phyloP scores from a whole-genome alignment of 306 rosid genomes.

The Cucumis cinereus region DNA sequence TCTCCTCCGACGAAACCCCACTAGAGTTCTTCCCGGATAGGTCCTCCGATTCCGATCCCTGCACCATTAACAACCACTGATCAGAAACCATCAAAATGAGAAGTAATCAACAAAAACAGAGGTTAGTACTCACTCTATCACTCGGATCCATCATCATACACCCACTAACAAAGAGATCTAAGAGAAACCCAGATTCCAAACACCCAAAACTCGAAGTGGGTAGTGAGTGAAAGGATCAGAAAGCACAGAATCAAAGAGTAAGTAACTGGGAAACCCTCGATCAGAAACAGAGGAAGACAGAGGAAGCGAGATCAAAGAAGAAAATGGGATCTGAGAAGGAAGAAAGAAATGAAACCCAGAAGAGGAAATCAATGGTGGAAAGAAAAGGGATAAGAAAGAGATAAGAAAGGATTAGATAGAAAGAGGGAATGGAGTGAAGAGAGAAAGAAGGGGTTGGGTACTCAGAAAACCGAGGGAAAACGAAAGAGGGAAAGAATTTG shows the following conservation, averaged over 20 bases:
- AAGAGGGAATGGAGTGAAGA: not conserved
- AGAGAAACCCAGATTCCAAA: constrained; percentile 19
- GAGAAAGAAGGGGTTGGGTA: not conserved
- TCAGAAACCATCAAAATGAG: constrained; percentile 11
- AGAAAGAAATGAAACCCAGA: constrained; percentile 1
- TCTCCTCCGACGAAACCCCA: constrained; percentile 36
- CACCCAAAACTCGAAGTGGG: constrained; percentile 5
- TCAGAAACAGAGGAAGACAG: not conserved
- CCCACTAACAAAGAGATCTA: constrained; percentile 20
- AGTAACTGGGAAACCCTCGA: not conserved
- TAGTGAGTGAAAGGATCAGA: not conserved
- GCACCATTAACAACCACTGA: constrained; percentile 17
- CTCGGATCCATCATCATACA: constrained; percentile 52
- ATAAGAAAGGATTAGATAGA: not conserved
- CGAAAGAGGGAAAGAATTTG: not conserved
- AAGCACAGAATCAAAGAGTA: not conserved
- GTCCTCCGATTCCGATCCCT: constrained; percentile 79
- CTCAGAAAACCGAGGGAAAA: not conserved
- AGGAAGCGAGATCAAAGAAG: constrained; percentile 8
- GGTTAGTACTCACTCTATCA: constrained; percentile 34
- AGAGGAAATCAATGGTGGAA: not conserved
- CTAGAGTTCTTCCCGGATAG: constrained; percentile 26
- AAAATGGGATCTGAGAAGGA: constrained; percentile 12
- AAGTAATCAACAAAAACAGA: not conserved
- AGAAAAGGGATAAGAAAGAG: not conserved